phyloP scores from a whole-genome alignment of 805 yeast genomes.

The Suhomyces sp. region DNA sequence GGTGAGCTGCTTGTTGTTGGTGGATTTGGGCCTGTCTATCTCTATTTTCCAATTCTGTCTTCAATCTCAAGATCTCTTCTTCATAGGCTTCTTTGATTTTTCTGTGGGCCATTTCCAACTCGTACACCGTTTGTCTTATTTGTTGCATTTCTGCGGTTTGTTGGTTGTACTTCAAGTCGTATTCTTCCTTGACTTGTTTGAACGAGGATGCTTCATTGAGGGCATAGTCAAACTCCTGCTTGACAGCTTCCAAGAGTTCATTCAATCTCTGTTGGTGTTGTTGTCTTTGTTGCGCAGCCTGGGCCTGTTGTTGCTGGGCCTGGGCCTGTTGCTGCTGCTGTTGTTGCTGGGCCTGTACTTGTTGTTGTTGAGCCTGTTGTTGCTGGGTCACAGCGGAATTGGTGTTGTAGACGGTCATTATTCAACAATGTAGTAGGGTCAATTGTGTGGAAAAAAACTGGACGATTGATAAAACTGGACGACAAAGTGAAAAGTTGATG shows the following conservation, averaged over 20 bases:
- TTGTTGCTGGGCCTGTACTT: slow-evolving; percentile 19
- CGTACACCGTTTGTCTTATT: slow-evolving; percentile 90
- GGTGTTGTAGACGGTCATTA: slow-evolving; percentile 39
- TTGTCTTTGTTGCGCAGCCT: slow-evolving; percentile 36
- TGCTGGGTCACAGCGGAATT: slow-evolving; percentile 33
- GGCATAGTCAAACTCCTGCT: slow-evolving; percentile 85
- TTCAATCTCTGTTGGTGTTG: slow-evolving; percentile 52
- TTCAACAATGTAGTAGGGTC: no score
- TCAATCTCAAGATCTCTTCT: slow-evolving; percentile 83
- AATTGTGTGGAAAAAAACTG: no score
- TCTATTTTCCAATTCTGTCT: slow-evolving; percentile 79
- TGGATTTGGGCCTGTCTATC: slow-evolving; percentile 55
- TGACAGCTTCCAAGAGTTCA: slow-evolving; percentile 88
- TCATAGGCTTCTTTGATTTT: slow-evolving; percentile 95
- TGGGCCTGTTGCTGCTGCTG: slow-evolving; percentile 22
- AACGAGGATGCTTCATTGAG: slow-evolving; percentile 81
- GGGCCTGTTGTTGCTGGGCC: slow-evolving; percentile 22
- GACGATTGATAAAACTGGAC: no score
- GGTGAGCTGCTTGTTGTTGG: slow-evolving; percentile 42
- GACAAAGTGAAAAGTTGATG: no score
- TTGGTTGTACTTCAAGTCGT: slow-evolving; percentile 84
- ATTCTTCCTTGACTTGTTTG: slow-evolving; percentile 89
- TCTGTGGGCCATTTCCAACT: slow-evolving; percentile 89
- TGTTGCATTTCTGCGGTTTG: slow-evolving; percentile 92
- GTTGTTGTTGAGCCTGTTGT: slow-evolving; percentile 26